Base-by-base conservation (phyloP, 768 basidiomycete genomes). In the Pleurotus pulmonarius region DNA sequence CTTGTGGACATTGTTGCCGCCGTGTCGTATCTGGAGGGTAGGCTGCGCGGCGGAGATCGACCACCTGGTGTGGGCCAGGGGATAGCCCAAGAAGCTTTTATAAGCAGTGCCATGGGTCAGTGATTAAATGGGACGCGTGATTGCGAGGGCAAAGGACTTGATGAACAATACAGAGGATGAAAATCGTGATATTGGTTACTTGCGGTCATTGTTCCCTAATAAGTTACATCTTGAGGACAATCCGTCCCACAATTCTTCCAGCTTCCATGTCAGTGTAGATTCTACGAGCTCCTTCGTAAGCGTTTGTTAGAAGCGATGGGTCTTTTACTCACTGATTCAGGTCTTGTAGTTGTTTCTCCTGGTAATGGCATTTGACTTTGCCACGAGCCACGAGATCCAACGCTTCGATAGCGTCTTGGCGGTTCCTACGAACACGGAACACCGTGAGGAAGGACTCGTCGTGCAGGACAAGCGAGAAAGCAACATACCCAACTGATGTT, bases 331-430 rank as follows among this genome's bases (percentile, higher is more conserved):
- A 84, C 80, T 76, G 67, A 37, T 79, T 74, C 46, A 89, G 67
- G 8, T 83, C 78, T 0, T 72, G 65, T 47, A 91, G 69, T 0
- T 73, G 69, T 63, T 69, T 78, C 20, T 77, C 57, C 55, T 69
- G 70, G 58, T 76, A 82, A 59, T 73, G 75, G 56, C 83, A 83
- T 64, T 80, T 85, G 45, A 92, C 86, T 61, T 84, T 85, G 9
- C 89, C 90, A 16, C 71, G 65, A 0, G 83, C 80, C 0, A 88
- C 91, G 52, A 93, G 80, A 2, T 82, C 79, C 16, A 94, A 75
- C 1, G 92, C 87, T 67, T 94, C 91, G n/a, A 78, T 69, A 7
- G 85, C 79, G 62, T 94, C 92, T 69, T 92, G 88, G 39, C 87
- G 84, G 69, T 86, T 90, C 1, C 88, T 85, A 58, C 24, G 18